Conservation (phyloP, 1,284 basidiomycete genomes). For the Leccinum pachyderme region DNA sequence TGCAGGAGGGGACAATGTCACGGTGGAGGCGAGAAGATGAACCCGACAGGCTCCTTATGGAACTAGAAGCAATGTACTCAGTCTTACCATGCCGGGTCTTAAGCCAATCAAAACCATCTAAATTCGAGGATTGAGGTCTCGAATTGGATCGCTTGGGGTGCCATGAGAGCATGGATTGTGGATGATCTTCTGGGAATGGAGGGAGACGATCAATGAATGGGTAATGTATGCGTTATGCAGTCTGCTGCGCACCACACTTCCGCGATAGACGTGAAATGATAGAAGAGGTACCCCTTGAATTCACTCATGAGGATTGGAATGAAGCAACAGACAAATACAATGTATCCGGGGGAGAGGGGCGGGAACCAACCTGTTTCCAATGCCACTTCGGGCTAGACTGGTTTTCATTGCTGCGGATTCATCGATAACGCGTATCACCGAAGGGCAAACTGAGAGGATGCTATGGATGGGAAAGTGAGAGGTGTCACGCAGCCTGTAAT, state of each 20-base stretch:
- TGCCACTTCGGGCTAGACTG: conserved; percentile 15
- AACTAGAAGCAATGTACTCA: conserved; percentile 1
- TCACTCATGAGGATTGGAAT: conserved; percentile 3
- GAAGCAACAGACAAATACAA: background rate
- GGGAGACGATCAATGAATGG: background rate
- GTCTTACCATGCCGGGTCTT: background rate
- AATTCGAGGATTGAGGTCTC: conserved; percentile 15
- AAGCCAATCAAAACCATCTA: conserved; percentile 9
- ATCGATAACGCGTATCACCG: conserved; percentile 16
- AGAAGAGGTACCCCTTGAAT: background rate
- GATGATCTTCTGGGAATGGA: conserved; percentile 12
- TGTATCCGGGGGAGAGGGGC: background rate
- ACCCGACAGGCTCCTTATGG: background rate
- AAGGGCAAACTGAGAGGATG: conserved; percentile 14
- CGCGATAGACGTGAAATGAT: background rate
- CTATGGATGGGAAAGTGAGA: conserved; percentile 2
- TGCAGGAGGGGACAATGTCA: background rate
- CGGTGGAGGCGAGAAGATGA: background rate
- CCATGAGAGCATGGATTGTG: background rate
- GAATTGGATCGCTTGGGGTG: background rate
- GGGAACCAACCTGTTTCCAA: conserved; percentile 12
- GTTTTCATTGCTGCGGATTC: conserved; percentile 11
- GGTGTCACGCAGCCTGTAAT: background rate
- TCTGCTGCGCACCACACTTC: background rate
- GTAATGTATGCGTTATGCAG: background rate